Conservation (phyloP, 2,329 filamentous ascomycete genomes). For the Calonectria hawksworthii region DNA sequence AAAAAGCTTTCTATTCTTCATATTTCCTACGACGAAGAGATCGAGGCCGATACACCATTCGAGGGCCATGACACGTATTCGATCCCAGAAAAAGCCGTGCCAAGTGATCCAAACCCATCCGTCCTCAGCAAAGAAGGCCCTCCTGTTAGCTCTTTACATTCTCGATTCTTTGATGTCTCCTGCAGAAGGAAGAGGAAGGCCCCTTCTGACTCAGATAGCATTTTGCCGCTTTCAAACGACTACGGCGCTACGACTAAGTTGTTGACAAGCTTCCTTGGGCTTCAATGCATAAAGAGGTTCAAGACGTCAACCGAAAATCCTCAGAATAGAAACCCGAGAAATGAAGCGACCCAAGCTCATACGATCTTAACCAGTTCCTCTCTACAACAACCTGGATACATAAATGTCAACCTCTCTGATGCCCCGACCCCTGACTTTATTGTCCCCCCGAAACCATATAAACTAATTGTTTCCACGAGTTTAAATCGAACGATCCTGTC, state of each 20-base stretch:
- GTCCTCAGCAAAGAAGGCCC: not conserved
- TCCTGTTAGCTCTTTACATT: conserved; percentile 18
- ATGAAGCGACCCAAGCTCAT: not conserved
- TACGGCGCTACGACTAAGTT: conserved; percentile 45
- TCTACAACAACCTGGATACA: not conserved
- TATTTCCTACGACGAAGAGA: conserved; percentile 37
- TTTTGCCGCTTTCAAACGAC: conserved; percentile 36
- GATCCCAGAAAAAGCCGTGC: not conserved
- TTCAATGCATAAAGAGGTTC: conserved; percentile 47
- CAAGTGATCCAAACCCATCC: not conserved
- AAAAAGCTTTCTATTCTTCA: conserved; percentile 28
- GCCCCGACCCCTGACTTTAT: conserved; percentile 35
- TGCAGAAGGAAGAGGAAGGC: conserved; percentile 12
- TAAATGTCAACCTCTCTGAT: not conserved
- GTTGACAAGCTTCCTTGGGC: conserved; percentile 49
- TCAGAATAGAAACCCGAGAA: not conserved
- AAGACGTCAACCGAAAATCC: conserved; percentile 11
- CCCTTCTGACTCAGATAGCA: not conserved
- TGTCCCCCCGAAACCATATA: conserved; percentile 32
- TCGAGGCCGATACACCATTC: conserved; percentile 32
- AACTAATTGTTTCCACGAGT: conserved; percentile 66
- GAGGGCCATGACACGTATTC: too few relatives aligned
- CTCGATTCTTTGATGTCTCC: not conserved
- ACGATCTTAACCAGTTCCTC: too few relatives aligned
- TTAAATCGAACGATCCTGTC: conserved; percentile 63